Percentiles rank a stretch among this genome's conserved stretches.
These are phyloP conservation scores for Crithidia bombi DNA, from an alignment of 208 protist genomes.

Conservation along the genomic window DNA sequence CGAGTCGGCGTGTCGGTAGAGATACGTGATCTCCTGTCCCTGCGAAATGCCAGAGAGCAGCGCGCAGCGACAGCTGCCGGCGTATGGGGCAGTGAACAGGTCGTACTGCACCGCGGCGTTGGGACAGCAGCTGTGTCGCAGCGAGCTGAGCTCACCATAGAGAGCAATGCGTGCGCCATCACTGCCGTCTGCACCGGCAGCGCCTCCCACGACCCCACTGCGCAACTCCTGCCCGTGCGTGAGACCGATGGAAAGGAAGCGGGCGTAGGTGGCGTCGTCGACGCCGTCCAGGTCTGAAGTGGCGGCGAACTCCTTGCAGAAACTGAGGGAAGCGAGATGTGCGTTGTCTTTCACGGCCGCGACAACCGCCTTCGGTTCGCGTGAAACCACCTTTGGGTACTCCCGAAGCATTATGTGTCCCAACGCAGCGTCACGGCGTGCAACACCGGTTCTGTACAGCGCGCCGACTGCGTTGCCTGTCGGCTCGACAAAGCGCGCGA, in stretches of 20 bases:
- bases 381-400: conserved; percentile 42
- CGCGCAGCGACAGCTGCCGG: conserved; percentile 47
- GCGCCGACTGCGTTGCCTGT: not conserved
- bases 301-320: conserved; percentile 33
- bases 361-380: conserved; percentile 34
- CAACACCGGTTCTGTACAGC: conserved; percentile 21
- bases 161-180: conserved; percentile 36
- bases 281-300: conserved; percentile 41
- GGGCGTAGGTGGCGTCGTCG: conserved; percentile 34
- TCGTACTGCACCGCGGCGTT: conserved; percentile 48
- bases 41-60: conserved; percentile 31
- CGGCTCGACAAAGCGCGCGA: not conserved
- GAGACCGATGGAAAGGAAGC: conserved; percentile 39
- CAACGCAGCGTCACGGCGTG: conserved; percentile 35
- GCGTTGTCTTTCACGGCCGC: conserved; percentile 31
- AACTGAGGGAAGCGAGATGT: conserved; percentile 19
- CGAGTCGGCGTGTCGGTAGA: conserved; percentile 54
- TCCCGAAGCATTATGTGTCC: conserved; percentile 49
- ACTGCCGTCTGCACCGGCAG: not conserved
- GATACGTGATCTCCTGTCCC: conserved; percentile 50
- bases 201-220: not conserved
- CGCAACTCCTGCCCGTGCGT: conserved; percentile 39
- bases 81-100: conserved; percentile 38
- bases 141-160: conserved; percentile 40
- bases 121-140: conserved; percentile 65